Conservation (phyloP, 176 grass and related monocot genomes). For the Triticum monococcum region DNA sequence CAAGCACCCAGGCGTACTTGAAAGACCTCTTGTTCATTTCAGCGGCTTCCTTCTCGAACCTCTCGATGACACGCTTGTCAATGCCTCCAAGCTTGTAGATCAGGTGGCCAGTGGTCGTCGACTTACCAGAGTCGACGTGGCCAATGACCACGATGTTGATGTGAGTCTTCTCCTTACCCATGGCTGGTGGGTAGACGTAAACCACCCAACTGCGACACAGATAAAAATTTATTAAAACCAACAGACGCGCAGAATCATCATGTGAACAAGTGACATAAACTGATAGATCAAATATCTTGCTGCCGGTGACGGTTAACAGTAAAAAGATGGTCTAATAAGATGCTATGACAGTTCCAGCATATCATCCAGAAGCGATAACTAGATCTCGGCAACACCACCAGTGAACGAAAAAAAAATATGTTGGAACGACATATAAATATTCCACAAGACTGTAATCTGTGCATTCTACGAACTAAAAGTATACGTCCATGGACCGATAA, state of each 20-base stretch:
- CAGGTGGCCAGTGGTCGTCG: conserved; percentile 81
- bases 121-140: conserved; percentile 82
- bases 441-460: neutral
- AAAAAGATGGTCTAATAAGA: neutral
- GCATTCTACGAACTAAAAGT: no score
- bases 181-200: neutral
- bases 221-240: neutral
- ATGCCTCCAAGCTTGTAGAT: conserved; percentile 95
- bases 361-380: neutral
- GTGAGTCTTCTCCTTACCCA: conserved; percentile 88
- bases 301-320: neutral
- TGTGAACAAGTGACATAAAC: neutral
- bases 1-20: conserved; percentile 87
- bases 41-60: conserved; percentile 70
- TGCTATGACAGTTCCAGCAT: neutral
- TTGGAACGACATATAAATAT: neutral
- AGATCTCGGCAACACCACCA: neutral
- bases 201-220: neutral
- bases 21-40: conserved; percentile 87
- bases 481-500: neutral
- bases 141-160: conserved; percentile 85
- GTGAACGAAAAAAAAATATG: neutral
- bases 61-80: conserved; percentile 89
- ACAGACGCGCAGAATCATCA: neutral
- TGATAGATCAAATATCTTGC: neutral